These are phyloP conservation scores for Candida piceae DNA, from an alignment of 805 yeast species.

Conservation along the genomic window DNA sequence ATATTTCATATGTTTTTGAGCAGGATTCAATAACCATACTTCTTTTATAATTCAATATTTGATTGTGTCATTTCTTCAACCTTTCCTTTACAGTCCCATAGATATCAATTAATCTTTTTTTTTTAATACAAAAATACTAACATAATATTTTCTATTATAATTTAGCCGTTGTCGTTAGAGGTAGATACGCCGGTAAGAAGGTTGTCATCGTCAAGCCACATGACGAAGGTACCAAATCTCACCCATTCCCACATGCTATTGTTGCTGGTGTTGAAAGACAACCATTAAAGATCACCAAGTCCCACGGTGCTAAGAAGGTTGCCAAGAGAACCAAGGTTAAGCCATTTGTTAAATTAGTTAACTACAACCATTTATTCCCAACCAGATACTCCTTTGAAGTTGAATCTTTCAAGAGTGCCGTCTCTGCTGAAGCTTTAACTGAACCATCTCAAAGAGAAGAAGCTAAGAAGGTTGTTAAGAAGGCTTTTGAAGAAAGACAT, in stretches of 20 bases:
- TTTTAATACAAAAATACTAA: too few species aligned
- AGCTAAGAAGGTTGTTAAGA: conserved; percentile 98
- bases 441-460: conserved; percentile 99
- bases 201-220: conserved; percentile 98
- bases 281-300: conserved; percentile 94
- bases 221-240: conserved; percentile 98
- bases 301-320: conserved; percentile 91
- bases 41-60: too few species aligned
- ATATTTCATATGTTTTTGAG: too few species aligned
- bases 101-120: too few species aligned
- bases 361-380: conserved; percentile 99
- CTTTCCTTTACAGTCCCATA: too few species aligned
- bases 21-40: too few species aligned
- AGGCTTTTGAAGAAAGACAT: conserved; percentile 99
- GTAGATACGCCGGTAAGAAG: conserved; percentile 99
- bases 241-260: conserved; percentile 98
- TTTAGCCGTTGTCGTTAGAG: conserved; percentile 96
- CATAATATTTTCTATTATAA: too few species aligned
- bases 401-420: conserved; percentile 87
- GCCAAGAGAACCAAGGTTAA: conserved; percentile 97
- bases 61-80: too few species aligned
- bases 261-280: conserved; percentile 99
- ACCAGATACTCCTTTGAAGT: conserved; percentile 98
- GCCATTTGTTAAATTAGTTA: conserved; percentile 98
- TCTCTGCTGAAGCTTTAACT: conserved; percentile 88